Percentiles rank a stretch among this genome's conserved stretches.
Evolutionary conservation across 768 basidiomycete species (phyloP).

Genomic region (Hortiboletus campestris): DNA sequence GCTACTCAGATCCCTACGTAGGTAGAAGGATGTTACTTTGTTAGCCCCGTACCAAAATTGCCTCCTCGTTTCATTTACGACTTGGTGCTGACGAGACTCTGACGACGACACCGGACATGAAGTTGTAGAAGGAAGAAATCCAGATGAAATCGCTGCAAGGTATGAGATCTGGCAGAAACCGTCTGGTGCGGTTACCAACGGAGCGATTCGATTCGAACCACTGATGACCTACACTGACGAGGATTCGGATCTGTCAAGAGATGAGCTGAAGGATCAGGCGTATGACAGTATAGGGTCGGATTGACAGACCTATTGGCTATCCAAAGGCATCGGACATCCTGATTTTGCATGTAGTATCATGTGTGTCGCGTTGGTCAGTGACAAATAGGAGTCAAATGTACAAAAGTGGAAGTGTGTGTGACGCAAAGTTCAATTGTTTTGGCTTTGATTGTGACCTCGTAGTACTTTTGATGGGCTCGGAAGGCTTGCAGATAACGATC

Average conservation of each 20-base stretch:
- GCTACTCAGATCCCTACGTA: conserved; percentile 8
- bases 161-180: conserved; percentile 21
- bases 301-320: no score
- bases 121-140: not conserved
- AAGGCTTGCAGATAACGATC: conserved; percentile 47
- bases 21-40: not conserved
- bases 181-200: conserved; percentile 41
- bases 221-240: conserved; percentile 50
- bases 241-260: conserved; percentile 26
- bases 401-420: conserved; percentile 8
- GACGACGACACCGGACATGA: conserved; percentile 15
- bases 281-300: conserved; percentile 15
- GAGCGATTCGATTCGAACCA: conserved; percentile 31
- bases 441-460: conserved; percentile 1
- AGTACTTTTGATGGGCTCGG: conserved; percentile 35
- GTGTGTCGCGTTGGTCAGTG: no score
- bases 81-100: not conserved
- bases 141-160: no score
- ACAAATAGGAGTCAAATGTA: conserved; percentile 9
- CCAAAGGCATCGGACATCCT: no score
- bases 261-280: conserved; percentile 27
- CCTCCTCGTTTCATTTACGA: not conserved
- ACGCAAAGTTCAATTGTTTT: conserved; percentile 1
- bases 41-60: not conserved
- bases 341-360: no score